Conservation (phyloP, 2,329 filamentous ascomycete species). For the Thelonectria rubi region DNA sequence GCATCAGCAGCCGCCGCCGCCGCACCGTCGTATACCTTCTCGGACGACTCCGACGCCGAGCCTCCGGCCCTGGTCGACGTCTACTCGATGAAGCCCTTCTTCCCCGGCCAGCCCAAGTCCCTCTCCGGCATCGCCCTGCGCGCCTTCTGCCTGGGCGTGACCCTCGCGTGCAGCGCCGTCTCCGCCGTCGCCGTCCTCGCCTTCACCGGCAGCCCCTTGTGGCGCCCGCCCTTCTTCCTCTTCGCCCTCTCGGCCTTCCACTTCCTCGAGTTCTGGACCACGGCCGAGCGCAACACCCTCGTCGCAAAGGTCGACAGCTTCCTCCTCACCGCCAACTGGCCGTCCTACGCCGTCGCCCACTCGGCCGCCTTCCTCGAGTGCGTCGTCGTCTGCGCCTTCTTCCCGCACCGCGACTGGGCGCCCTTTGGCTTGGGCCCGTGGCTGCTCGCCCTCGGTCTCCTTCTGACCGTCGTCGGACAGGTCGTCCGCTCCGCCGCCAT, state of each 20-base stretch:
- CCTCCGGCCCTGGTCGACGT: constrained; percentile 40
- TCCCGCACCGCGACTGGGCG: constrained; percentile 59
- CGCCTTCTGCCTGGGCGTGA: constrained; percentile 62
- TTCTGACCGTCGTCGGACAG: constrained; percentile 76
- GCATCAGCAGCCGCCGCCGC: constrained; percentile 21
- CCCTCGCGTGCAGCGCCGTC: constrained; percentile 50
- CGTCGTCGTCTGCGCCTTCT: constrained; percentile 65
- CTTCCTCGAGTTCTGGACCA: constrained; percentile 95
- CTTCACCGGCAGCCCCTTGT: constrained; percentile 58
- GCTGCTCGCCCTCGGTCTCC: constrained; percentile 66
- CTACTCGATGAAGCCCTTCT: constrained; percentile 46
- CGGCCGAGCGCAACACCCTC: constrained; percentile 82
- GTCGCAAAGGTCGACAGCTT: constrained; percentile 79
- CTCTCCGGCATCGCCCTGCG: constrained; percentile 68
- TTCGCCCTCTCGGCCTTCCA: constrained; percentile 81
- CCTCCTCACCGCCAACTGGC: constrained; percentile 85
- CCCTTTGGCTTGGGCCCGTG: constrained; percentile 55
- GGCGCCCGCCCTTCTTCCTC: constrained; percentile 74
- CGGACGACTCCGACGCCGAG: constrained; percentile 22
- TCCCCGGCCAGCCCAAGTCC: constrained; percentile 61
- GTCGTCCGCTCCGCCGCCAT: constrained; percentile 82
- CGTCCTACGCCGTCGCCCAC: constrained; percentile 85
- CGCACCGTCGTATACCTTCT: constrained; percentile 17
- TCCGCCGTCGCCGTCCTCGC: constrained; percentile 46
- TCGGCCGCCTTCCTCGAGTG: constrained; percentile 78